Base-by-base conservation (phyloP, 306 rosid genomes). In the Psophocarpus tetragonolobus region DNA sequence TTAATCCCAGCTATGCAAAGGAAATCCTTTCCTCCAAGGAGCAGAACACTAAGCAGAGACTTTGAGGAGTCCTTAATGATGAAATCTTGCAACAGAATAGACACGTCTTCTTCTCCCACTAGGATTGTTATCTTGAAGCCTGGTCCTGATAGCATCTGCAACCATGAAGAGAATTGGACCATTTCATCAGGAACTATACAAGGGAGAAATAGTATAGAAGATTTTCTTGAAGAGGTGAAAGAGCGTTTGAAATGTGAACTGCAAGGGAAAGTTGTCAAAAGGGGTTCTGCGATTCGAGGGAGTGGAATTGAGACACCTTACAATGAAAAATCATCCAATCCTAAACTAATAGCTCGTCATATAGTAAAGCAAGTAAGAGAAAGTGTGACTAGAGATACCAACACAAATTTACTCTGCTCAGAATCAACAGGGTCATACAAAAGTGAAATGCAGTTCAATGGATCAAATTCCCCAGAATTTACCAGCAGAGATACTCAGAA, bases 141-240 rank as follows among this genome's bases (percentile, higher is more conserved):
- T 54, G 98, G 98, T 75, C 92, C 90, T 76, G 96, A 91, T 62
- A 87, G 87, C 68, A 81, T 86, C 48, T 77, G 73, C 86, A 71
- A 74, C 70, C 91, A 84, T 71, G 92, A 83, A 83, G 97, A 88
- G 71, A 72, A 84, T 72, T 86, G 91, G 96, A 86, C 81, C 26
- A 77, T 73, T 73, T 84, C 96, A 39, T 83, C 97, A 4, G 77
- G 83, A 73, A 83, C 82, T 78, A 83, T 82, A 77, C 90, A 66
- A 23, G 90, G 91, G 23, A 88, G 91, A 78, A 90, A 83, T 68
- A 91, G 92, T 70, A 86, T 96, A 74, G 96, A 92, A 81, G 97
- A 92, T 80, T 91, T 96, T 83, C 97, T 96, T 26, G 90, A 90
- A 82, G 99, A 96, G 88, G 99, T 96, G 75, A 92, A 82, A 85